Evolutionary conservation across 345 rosid species (phyloP), one percentile per base, ranked within the genome.

Genomic region (Dovyalis caffra): DNA sequence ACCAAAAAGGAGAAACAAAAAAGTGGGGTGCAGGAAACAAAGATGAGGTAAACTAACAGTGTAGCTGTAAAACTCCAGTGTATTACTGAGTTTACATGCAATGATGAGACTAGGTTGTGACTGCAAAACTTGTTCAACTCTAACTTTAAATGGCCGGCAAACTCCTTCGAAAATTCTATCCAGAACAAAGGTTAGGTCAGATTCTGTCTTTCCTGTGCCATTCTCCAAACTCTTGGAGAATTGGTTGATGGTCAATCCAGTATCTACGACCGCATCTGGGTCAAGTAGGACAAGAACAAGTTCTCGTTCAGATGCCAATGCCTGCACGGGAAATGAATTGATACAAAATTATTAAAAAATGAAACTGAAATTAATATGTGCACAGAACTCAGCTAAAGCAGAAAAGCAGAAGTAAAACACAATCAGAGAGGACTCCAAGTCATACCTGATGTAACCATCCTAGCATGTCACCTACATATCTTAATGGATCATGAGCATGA

Each of bases 91-190:
- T 85, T 93, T 96, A 80, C 88, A 96, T 38, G 98, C 86, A 66
- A 85, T 85, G 75, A 93, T 90, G 77, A 95, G 93, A 88, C 89
- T 93, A 62, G 99, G 98, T 75, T 96, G 99, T 57, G 98, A 93
- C 87, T 92, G 97, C 82, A 96, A 72, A 74, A 93, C 99, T 88
- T 93, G 99, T 74, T 96, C 99, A 47, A 96, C 98, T 86, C 98
- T 88, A 72, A 96, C 97, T 93, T 96, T 96, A 83, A 96, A 93
- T 37, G 99, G 99, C 66, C 99, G 87, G 80, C 98, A 96, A 80
- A 96, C 98, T 82, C 99, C 99, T 88, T 96, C 97, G 76, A 96
- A 93, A 79, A 96, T 90, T 88, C 99, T 96, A 83, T 96, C 99
- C 73, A 93, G 87, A 72, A 96, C 92, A 86, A 90, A 93, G 34